Conservation (phyloP, 495 filamentous ascomycete genomes). For the Trichoderma asperelloides region DNA sequence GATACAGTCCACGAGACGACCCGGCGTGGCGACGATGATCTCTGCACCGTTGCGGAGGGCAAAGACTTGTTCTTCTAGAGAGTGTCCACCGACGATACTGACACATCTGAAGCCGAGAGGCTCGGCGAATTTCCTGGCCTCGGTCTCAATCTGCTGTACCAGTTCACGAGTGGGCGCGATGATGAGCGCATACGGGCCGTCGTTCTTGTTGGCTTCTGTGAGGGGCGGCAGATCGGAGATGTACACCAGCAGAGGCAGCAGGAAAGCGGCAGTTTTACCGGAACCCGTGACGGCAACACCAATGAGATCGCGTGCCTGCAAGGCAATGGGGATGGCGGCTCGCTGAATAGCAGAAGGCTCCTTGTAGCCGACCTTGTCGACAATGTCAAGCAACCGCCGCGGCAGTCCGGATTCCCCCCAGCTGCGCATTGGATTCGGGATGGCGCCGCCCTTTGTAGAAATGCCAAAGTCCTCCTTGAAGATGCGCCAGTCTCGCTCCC, state of each 20-base stretch:
- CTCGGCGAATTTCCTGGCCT: constrained; percentile 86
- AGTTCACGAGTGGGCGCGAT: constrained; percentile 97
- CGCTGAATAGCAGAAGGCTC: constrained; percentile 90
- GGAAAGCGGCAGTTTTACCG: constrained; percentile 94
- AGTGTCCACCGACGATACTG: constrained; percentile 94
- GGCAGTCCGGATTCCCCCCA: constrained; percentile 86
- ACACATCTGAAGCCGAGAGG: constrained; percentile 93
- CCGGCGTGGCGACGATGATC: constrained; percentile 96
- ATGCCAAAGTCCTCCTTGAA: constrained; percentile 99
- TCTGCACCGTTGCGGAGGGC: constrained; percentile 91
- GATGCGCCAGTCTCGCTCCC: constrained; percentile 96
- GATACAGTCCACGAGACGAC: constrained; percentile 94
- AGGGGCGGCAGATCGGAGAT: constrained; percentile 85
- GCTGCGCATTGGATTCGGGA: constrained; percentile 93
- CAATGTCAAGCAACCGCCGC: constrained; percentile 69
- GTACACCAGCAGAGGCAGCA: constrained; percentile 91
- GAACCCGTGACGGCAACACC: constrained; percentile 98
- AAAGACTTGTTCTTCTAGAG: constrained; percentile 89
- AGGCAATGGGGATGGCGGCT: constrained; percentile 89
- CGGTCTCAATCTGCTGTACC: constrained; percentile 93
- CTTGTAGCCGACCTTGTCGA: constrained; percentile 81
- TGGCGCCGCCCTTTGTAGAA: constrained; percentile 74
- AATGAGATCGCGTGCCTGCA: constrained; percentile 89
- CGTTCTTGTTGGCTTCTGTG: constrained; percentile 82
- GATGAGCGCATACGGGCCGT: constrained; percentile 93